These are phyloP conservation scores for Parascedosporium putredinis DNA, from an alignment of 2,329 filamentous ascomycete genomes.

Conservation along the genomic window DNA sequence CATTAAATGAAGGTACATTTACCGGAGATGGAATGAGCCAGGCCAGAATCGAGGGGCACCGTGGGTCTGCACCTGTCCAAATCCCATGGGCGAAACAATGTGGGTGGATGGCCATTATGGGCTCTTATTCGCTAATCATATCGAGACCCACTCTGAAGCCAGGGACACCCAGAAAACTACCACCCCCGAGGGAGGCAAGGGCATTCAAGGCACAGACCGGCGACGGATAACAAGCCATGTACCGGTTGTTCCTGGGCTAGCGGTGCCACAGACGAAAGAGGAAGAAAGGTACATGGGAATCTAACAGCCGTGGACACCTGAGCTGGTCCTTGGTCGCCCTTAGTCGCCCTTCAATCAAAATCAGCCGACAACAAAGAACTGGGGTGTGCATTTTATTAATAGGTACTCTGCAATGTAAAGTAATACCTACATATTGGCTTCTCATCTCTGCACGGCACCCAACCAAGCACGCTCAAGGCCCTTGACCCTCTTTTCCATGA, in stretches of 20 bases:
- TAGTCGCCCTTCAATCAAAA: not conserved
- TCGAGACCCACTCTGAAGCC: slow-evolving; percentile 1
- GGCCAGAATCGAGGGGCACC: too few species aligned
- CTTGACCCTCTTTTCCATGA: not conserved
- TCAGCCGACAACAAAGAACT: not conserved
- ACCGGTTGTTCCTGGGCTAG: too few species aligned
- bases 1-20: too few species aligned
- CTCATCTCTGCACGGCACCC: not conserved
- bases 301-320: not conserved
- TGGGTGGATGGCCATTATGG: not conserved
- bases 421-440: not conserved
- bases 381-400: slow-evolving; percentile 5
- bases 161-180: slow-evolving; percentile 2
- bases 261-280: not conserved
- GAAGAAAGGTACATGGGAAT: not conserved
- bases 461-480: not conserved
- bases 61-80: not conserved
- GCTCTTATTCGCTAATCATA: not conserved
- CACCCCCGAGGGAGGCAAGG: not conserved
- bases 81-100: slow-evolving; percentile 4
- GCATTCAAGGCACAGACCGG: not conserved
- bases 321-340: not conserved
- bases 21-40: too few species aligned
- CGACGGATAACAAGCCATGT: not conserved
- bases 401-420: not conserved